Conservation (phyloP, 2,329 filamentous ascomycete species). For the Dactylellina drechsleri region DNA sequence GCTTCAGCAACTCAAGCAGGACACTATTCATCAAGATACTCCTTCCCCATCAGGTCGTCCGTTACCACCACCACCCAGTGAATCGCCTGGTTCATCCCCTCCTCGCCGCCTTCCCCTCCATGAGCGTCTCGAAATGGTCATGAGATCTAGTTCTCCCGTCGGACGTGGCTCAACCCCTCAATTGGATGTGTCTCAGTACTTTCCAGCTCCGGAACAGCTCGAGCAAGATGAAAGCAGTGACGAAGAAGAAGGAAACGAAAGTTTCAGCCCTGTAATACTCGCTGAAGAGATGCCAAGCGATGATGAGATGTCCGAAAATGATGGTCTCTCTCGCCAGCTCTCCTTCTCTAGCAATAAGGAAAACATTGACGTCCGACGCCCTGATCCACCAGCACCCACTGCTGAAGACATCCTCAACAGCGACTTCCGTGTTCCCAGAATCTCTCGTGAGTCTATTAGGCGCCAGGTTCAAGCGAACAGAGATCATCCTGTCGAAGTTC, state of each 20-base stretch:
- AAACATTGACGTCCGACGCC: slow-evolving; percentile 50
- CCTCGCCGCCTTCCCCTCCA: slow-evolving; percentile 56
- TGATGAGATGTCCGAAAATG: slow-evolving; percentile 56
- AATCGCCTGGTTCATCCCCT: slow-evolving; percentile 21
- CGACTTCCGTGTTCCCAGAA: slow-evolving; percentile 67
- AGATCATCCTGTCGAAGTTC: slow-evolving; percentile 66
- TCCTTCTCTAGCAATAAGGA: slow-evolving; percentile 55
- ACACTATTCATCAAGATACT: slow-evolving; percentile 26
- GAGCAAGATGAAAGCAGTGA: slow-evolving; percentile 57
- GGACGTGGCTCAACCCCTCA: slow-evolving; percentile 59
- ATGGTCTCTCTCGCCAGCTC: slow-evolving; percentile 41
- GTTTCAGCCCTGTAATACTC: slow-evolving; percentile 56
- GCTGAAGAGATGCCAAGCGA: slow-evolving; percentile 58
- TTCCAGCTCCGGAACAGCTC: slow-evolving; percentile 65
- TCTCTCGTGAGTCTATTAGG: slow-evolving; percentile 93
- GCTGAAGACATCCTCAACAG: slow-evolving; percentile 57
- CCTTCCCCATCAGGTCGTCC: slow-evolving; percentile 69
- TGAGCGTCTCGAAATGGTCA: slow-evolving; percentile 56
- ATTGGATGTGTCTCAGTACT: slow-evolving; percentile 39
- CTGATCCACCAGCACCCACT: slow-evolving; percentile 24
- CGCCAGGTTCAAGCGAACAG: slow-evolving; percentile 79
- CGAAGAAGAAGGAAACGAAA: slow-evolving; percentile 53
- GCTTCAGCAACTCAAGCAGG: slow-evolving; percentile 66
- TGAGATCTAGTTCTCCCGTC: slow-evolving; percentile 77
- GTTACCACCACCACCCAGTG: slow-evolving; percentile 79